Evolutionary conservation across 2,329 filamentous ascomycete genomes (phyloP).

Genomic region (Moelleriella libera): DNA sequence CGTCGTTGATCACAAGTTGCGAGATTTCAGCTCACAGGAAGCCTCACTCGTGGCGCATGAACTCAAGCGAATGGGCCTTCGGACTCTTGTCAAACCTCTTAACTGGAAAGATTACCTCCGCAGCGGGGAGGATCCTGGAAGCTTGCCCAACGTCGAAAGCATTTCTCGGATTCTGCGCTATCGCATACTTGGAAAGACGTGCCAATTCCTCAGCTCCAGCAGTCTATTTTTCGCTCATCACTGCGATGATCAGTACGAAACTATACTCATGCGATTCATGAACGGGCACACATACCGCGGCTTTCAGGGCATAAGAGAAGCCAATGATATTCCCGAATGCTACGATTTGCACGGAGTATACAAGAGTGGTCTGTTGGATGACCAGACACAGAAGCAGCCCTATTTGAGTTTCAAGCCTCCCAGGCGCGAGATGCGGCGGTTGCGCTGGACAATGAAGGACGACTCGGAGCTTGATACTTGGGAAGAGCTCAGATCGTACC

Average conservation of each 20-base stretch:
- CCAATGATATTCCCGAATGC: conserved; percentile 70
- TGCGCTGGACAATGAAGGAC: conserved; percentile 15
- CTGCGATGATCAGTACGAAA: conserved; percentile 82
- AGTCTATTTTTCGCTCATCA: conserved; percentile 75
- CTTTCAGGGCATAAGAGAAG: conserved; percentile 51
- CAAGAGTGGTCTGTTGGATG: conserved; percentile 44
- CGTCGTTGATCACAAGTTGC: conserved; percentile 44
- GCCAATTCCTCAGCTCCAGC: conserved; percentile 32
- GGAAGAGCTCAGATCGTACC: conserved; percentile 5
- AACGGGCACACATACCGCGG: conserved; percentile 55
- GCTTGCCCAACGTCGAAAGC: conserved; percentile 57
- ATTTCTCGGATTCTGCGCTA: conserved; percentile 63
- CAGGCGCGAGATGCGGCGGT: conserved; percentile 12
- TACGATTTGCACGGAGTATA: conserved; percentile 58
- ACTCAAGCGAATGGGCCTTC: conserved; percentile 23
- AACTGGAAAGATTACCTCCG: conserved; percentile 32
- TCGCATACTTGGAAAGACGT: conserved; percentile 50
- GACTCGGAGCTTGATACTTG: conserved; percentile 11
- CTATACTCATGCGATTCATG: conserved; percentile 65
- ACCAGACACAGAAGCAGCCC: conserved; percentile 22
- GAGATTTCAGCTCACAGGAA: conserved; percentile 37
- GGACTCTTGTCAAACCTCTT: conserved; percentile 11
- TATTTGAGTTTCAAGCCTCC: conserved; percentile 23
- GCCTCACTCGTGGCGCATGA: conserved; percentile 29
- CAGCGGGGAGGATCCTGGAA: conserved; percentile 14